Evolutionary conservation across 75 land plant species (phyloP).

Genomic region (Pinus taeda): DNA sequence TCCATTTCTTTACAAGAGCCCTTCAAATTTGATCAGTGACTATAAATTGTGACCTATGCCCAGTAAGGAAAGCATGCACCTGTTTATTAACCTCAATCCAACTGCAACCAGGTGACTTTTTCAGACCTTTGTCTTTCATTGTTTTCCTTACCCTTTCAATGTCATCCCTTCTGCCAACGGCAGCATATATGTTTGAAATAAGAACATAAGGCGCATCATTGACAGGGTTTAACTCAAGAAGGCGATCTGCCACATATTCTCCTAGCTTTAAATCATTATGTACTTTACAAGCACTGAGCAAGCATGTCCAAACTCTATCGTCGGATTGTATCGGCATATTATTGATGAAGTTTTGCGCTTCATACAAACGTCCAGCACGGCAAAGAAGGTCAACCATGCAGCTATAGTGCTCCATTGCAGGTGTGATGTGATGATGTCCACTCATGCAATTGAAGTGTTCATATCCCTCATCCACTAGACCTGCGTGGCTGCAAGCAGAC

Average conservation of each 20-base stretch:
- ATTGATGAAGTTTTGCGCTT: constrained; percentile 1
- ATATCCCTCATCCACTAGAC: constrained; percentile 1
- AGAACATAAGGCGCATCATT: constrained; percentile 9
- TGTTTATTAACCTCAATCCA: background rate
- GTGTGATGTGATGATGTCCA: background rate
- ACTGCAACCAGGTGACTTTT: background rate
- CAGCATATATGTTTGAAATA: constrained; percentile 8
- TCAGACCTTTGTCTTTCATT: background rate
- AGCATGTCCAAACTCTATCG: background rate
- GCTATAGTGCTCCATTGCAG: constrained; percentile 11
- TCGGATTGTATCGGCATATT: background rate
- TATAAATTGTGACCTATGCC: background rate
- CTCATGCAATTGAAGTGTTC: constrained; percentile 9
- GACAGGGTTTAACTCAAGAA: constrained; percentile 1
- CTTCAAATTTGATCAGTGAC: too few species aligned
- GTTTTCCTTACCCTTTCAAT: background rate
- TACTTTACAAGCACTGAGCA: constrained; percentile 4
- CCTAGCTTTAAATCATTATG: constrained; percentile 10
- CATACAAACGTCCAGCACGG: constrained; percentile 6
- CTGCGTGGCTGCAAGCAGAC: constrained; percentile 45
- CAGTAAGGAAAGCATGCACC: background rate
- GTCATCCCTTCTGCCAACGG: background rate
- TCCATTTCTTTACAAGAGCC: too few species aligned
- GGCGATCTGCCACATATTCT: background rate
- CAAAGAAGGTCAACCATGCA: constrained; percentile 13